These are phyloP conservation scores for Saccharomyces jurei DNA, from an alignment of 805 yeast genomes.

Conservation along the genomic window DNA sequence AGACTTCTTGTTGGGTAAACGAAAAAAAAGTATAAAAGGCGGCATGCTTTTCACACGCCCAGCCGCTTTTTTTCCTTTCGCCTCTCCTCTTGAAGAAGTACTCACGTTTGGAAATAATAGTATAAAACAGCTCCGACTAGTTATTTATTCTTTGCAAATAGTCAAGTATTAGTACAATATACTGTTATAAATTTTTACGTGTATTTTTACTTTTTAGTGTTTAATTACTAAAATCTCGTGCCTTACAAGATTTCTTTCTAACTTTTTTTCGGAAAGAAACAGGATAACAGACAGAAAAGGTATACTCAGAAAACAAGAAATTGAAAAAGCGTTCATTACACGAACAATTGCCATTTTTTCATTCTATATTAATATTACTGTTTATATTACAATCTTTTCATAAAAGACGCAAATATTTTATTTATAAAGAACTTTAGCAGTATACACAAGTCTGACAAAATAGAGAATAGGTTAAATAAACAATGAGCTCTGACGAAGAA, in stretches of 20 bases:
- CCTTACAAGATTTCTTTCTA: not conserved
- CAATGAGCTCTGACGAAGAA: constrained; percentile 79
- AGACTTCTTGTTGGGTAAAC: not conserved
- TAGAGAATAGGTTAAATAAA: constrained; percentile 5
- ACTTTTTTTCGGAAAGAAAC: not conserved
- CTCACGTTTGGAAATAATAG: not conserved
- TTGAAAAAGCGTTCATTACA: not conserved
- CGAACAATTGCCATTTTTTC: not conserved
- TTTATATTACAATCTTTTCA: not conserved
- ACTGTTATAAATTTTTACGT: not conserved
- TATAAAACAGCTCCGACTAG: not conserved
- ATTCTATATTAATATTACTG: not conserved
- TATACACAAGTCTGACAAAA: not conserved
- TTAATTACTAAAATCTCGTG: not conserved
- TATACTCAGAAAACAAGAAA: not conserved
- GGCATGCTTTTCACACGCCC: not conserved
- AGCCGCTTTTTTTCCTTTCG: not conserved
- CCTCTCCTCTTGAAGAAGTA: not conserved
- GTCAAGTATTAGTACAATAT: not conserved
- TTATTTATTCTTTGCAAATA: not conserved
- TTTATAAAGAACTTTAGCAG: not conserved
- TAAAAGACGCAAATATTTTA: not conserved
- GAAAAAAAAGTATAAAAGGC: not conserved
- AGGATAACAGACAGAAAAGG: not conserved
- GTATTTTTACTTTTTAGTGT: not conserved